A percentile compares a stretch with the other conserved stretches of the same genome.
These are phyloP conservation scores for Syncephalastrum racemosum DNA, from an alignment of 371 early-diverging fungal genomes.

Conservation along the genomic window DNA sequence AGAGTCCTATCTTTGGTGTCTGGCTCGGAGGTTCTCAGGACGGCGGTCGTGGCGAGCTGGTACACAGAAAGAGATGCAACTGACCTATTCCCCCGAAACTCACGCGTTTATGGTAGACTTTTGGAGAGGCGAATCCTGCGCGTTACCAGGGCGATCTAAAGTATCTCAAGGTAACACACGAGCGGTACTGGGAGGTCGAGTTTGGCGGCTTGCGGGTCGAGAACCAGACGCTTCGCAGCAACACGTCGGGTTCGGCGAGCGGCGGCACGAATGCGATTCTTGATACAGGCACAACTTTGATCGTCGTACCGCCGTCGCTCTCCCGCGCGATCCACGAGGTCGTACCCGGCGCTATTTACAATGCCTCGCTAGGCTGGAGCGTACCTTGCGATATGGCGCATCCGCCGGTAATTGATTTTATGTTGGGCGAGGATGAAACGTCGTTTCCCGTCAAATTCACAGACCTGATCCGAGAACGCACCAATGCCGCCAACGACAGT, in stretches of 20 bases:
- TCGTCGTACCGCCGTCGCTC: constrained; percentile 33
- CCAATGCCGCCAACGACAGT: neutral
- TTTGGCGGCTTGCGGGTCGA: constrained; percentile 23
- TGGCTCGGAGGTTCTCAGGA: constrained; percentile 17
- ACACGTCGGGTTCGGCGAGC: constrained; percentile 14
- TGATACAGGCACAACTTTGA: constrained; percentile 50
- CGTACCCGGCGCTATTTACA: constrained; percentile 47
- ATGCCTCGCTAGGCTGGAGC: constrained; percentile 42
- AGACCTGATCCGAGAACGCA: constrained; percentile 29
- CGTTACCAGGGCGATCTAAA: constrained; percentile 30
- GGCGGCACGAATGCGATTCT: constrained; percentile 36
- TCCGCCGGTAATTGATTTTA: constrained; percentile 15
- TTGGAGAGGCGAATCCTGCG: constrained; percentile 17
- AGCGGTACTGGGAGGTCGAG: constrained; percentile 41
- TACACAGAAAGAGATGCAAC: neutral
- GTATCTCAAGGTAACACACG: constrained; percentile 27
- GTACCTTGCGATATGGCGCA: constrained; percentile 33
- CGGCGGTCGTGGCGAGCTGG: constrained; percentile 25
- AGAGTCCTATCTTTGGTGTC: constrained; percentile 16
- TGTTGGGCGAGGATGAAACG: constrained; percentile 18
- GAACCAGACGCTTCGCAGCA: constrained; percentile 2
- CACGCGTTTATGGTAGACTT: constrained; percentile 7
- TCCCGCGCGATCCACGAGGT: constrained; percentile 39
- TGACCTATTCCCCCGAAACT: neutral
- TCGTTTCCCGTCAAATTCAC: constrained; percentile 18